These are phyloP conservation scores for Wakefieldia striispora DNA, from an alignment of 768 basidiomycete species.

Conservation along the genomic window DNA sequence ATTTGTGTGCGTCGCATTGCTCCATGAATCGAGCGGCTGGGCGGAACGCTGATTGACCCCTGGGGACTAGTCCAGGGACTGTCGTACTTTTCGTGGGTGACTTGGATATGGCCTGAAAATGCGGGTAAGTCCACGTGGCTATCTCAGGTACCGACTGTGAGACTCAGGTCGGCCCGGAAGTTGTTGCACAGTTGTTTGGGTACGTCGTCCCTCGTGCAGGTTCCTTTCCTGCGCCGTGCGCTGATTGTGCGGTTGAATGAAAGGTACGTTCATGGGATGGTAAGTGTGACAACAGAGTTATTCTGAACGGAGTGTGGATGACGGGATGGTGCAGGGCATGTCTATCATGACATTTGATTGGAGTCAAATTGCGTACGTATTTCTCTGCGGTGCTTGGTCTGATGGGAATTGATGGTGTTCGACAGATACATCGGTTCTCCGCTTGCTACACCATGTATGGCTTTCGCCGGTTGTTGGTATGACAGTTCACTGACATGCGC, in stretches of 20 bases:
- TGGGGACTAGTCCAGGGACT: slow-evolving; percentile 41
- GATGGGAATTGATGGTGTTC: not conserved
- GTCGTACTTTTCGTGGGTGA: slow-evolving; percentile 59
- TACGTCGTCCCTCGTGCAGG: slow-evolving; percentile 19
- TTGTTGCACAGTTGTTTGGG: slow-evolving; percentile 48
- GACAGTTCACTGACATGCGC: not conserved
- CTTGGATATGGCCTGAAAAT: slow-evolving; percentile 50
- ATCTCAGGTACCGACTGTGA: slow-evolving; percentile 20
- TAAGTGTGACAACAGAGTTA: slow-evolving; percentile 13
- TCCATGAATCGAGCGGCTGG: not conserved
- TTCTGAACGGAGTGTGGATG: not conserved
- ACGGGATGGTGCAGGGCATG: slow-evolving; percentile 45
- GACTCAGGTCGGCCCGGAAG: slow-evolving; percentile 26
- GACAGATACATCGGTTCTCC: slow-evolving; percentile 41
- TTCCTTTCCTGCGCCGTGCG: not conserved
- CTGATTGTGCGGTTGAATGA: slow-evolving; percentile 2
- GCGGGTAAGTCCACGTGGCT: slow-evolving; percentile 36
- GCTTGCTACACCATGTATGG: slow-evolving; percentile 64
- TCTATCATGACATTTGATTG: slow-evolving; percentile 79
- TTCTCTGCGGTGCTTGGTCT: not conserved
- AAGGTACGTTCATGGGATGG: slow-evolving; percentile 45
- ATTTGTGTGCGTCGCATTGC: slow-evolving; percentile 34
- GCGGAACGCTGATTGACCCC: slow-evolving; percentile 15
- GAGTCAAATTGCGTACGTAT: slow-evolving; percentile 54
- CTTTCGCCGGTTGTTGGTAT: not conserved